Conservation (phyloP, 2,329 filamentous ascomycete genomes). For the Neodidymelliopsis sp. region DNA sequence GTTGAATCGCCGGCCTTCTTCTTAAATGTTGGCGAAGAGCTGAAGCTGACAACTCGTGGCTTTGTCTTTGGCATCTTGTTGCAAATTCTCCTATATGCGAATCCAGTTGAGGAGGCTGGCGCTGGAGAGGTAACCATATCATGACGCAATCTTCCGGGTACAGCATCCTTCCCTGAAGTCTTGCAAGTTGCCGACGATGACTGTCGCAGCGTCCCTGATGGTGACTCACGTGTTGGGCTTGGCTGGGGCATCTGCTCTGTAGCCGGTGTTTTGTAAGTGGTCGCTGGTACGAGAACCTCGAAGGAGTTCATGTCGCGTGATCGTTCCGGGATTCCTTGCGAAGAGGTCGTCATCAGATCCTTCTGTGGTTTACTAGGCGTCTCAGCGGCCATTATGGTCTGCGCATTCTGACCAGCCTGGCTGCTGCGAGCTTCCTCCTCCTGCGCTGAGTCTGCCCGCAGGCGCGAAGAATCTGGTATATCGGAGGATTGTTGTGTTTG, state of each 20-base stretch:
- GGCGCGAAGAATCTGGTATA: slow-evolving; percentile 6
- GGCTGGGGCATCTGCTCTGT: slow-evolving; percentile 12
- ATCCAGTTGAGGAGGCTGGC: slow-evolving; percentile 35
- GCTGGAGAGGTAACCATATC: slow-evolving; percentile 33
- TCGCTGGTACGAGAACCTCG: slow-evolving; percentile 15
- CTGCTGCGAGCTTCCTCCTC: slow-evolving; percentile 18
- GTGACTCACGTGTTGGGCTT: not conserved
- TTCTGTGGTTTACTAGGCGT: not conserved
- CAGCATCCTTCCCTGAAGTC: not conserved
- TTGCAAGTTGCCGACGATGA: not conserved
- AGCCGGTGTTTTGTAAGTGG: slow-evolving; percentile 10
- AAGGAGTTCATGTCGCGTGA: slow-evolving; percentile 4
- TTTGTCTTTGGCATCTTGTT: slow-evolving; percentile 21
- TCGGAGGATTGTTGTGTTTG: not conserved
- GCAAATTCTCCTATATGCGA: slow-evolving; percentile 34
- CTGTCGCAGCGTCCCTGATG: not conserved
- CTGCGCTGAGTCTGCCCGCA: slow-evolving; percentile 19
- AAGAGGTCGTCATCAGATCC: not conserved
- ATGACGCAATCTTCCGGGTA: slow-evolving; percentile 10
- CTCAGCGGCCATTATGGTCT: not conserved
- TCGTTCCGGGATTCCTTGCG: not conserved
- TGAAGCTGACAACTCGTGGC: slow-evolving; percentile 34
- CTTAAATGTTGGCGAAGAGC: slow-evolving; percentile 26
- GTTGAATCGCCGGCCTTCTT: not conserved
- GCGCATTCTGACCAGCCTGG: slow-evolving; percentile 7